phyloP scores from a whole-genome alignment of 352 stramenopile species.

The Phytopythium aichiense region DNA sequence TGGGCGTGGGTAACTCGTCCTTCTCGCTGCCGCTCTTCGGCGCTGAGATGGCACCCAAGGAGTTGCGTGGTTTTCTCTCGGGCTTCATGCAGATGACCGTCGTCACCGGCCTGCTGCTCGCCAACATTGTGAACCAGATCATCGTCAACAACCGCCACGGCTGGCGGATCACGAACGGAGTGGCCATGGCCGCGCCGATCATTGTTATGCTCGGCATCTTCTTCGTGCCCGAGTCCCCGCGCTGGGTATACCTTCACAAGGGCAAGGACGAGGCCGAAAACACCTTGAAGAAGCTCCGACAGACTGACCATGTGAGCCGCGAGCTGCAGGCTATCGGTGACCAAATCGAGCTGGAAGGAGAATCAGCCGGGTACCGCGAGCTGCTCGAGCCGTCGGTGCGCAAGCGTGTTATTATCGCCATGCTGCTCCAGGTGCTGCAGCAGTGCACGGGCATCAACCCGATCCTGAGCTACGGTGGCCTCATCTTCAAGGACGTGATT shows the following conservation, averaged over 20 bases:
- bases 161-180: slow-evolving; percentile 28
- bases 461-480: slow-evolving; percentile 22
- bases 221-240: slow-evolving; percentile 33
- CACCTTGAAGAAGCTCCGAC: slow-evolving; percentile 17
- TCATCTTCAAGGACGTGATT: slow-evolving; percentile 28
- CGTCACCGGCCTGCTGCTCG: slow-evolving; percentile 19
- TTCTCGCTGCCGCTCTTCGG: slow-evolving; percentile 33
- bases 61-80: slow-evolving; percentile 28
- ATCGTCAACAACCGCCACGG: slow-evolving; percentile 15
- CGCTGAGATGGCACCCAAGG: slow-evolving; percentile 30
- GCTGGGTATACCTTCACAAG: slow-evolving; percentile 24
- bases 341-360: slow-evolving; percentile 20
- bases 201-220: slow-evolving; percentile 36
- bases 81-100: slow-evolving; percentile 32
- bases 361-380: slow-evolving; percentile 13
- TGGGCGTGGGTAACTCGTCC: slow-evolving; percentile 30
- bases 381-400: slow-evolving; percentile 19
- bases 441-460: slow-evolving; percentile 29
- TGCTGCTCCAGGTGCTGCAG: slow-evolving; percentile 25
- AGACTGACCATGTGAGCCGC: slow-evolving; percentile 16
- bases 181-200: slow-evolving; percentile 20
- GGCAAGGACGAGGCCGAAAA: slow-evolving; percentile 18
- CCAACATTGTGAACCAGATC: slow-evolving; percentile 24
- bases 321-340: slow-evolving; percentile 31
- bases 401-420: slow-evolving; percentile 24